Evolutionary conservation across 495 filamentous ascomycete genomes (phyloP), one percentile per base, ranked within the genome.

Genomic region (Tuber umbilicatum): DNA sequence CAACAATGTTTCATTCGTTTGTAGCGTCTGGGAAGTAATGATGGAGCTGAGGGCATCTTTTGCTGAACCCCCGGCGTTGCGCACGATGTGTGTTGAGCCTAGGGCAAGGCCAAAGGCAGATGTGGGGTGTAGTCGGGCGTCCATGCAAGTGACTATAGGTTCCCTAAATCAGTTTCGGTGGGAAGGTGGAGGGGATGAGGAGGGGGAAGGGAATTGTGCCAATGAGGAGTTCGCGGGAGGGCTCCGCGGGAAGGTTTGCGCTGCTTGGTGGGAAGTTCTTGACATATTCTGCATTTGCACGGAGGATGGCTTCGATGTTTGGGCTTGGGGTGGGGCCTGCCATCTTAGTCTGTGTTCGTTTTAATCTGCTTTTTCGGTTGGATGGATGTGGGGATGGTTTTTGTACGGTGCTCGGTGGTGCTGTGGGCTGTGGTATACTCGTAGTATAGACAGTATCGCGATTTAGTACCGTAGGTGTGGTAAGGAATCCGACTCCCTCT

Each of bases 51-150:
- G 85, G 2, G 89, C 91, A 64, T 94, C 93, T 23, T 84, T 83
- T 0, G 87, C 90, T 21, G 85, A 88, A 10, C 86, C 92, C 19
- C 93, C 93, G 7, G 89, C 85, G 79, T 96, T 97, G 74, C 93
- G 90, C 76, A 96, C 93, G 35, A 96, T 87, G 82, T 94, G 92
- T 7, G 92, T 92, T 74, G 92, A 89, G 31, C 92, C 92, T 64
- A 93, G 87, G 71, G 87, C 83, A 72, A 94, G 90, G n/a, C 90
- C 91, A 74, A 92, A 90, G 9, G 91, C 93, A 4, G 85, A 81
- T 2, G 89, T 87, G 0, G 91, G 87, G 77, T 94, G 90, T 75
- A 97, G 89, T 17, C 93, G 89, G 1, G 93, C 91, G 80, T 96
- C 92, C 92, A 94, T 95, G 84, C 93, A 96, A 4, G 92, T 92